Base-by-base conservation (phyloP, 2,329 filamentous ascomycete species). In the Talaromyces pinophilus region DNA sequence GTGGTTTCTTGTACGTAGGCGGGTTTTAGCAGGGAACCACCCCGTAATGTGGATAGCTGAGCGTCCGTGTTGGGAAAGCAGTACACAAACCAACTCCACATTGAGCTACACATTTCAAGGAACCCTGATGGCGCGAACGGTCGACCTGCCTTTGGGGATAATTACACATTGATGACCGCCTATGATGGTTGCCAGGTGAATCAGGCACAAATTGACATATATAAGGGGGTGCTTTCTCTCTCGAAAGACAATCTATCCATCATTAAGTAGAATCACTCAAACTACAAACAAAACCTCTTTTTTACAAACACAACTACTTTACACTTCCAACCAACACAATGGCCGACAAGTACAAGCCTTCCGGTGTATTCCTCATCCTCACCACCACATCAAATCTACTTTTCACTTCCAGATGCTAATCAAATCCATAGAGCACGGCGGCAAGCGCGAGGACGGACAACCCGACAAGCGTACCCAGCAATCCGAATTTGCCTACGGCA, bases 261-360 rank as follows among this genome's bases (percentile, higher is more conserved):
- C 15, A 55, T 33, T 19, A 42, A 52, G 17, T 13, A 7, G 2
- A 19, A 28, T 8, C 17, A 57, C 3, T 33, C 28, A 13, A 38
- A n/a, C 52, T 22, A 38, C 22, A 8, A 59, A 28, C 28, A 59
- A 59, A 25, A 28, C 2, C 35, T 5, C 13, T 28, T 33, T 42
- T 17, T 28, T 1, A 22, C 5, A 40, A 59, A 59, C 17, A 19
- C 52, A 55, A 35, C 15, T 19, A 19, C 55, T 42, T 59, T 38
- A 42, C 7, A 17, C 13, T 42, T 40, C 30, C 33, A 59, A 38
- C 6, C 10, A 10, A 28, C 15, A 52, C 13, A 59, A 59, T 42
- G 55, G 35, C 55, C 19, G 35, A 59, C 55, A 59, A 59, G 55
- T 59, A 42, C 35, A 59, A 59, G 55, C 35, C 55, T 42, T 42